Evolutionary conservation across 805 yeast genomes (phyloP).

Genomic region (Candida adriatica): DNA sequence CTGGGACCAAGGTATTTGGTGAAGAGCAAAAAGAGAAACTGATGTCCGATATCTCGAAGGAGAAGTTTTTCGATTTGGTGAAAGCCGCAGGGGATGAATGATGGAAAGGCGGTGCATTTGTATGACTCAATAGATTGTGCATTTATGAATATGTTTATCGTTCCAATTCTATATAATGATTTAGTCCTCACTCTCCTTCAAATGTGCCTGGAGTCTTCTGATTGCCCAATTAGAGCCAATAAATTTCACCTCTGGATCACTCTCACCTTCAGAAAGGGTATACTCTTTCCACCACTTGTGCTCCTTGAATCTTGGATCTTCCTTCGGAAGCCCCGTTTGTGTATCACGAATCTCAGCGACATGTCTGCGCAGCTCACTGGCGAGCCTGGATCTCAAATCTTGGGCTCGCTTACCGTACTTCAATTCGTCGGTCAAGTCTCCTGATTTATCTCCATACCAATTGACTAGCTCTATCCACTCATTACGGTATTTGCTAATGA

Average conservation of each 20-base stretch:
- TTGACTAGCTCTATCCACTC: conserved; percentile 64
- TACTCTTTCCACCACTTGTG: conserved; percentile 72
- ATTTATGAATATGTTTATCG: background rate
- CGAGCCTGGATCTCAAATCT: conserved; percentile 60
- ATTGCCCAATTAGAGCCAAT: conserved; percentile 83
- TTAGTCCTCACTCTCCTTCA: conserved; percentile 2
- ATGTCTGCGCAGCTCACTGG: conserved; percentile 57
- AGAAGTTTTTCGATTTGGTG: conserved; percentile 81
- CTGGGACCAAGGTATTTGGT: conserved; percentile 36
- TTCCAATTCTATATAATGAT: background rate
- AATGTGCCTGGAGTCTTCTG: conserved; percentile 50
- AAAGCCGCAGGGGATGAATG: conserved; percentile 57
- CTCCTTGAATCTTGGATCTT: conserved; percentile 60
- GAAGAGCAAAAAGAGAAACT: conserved; percentile 47
- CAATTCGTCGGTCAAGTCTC: conserved; percentile 58
- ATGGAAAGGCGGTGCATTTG: background rate
- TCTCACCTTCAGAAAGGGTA: conserved; percentile 56
- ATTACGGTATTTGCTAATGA: conserved; percentile 52
- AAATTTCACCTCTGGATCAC: conserved; percentile 63
- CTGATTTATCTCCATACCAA: conserved; percentile 44
- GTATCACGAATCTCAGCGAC: conserved; percentile 43
- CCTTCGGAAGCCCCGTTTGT: conserved; percentile 41
- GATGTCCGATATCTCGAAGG: conserved; percentile 78
- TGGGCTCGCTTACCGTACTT: conserved; percentile 59
- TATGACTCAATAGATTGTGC: background rate